Evolutionary conservation across 164 flowering plant genomes (phyloP), one percentile per base, ranked within the genome.

Genomic region (Chimonanthus salicifolius): DNA sequence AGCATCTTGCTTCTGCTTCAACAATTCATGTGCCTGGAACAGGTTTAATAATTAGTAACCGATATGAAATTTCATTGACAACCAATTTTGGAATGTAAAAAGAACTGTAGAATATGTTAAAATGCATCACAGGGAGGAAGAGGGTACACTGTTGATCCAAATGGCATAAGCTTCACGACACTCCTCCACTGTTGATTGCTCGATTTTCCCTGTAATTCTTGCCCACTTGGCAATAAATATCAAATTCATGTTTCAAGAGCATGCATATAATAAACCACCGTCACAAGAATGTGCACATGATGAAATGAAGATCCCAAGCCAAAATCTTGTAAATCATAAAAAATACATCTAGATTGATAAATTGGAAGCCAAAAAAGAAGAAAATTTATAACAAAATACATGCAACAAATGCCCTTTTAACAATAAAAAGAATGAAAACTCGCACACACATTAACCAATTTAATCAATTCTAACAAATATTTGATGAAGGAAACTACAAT

Each of bases 151-250:
- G 68, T 81, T 76, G 66, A 90, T 84, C 98, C 94, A 92, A 71
- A 67, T 58, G 33, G 90, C 82, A 88, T 82, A 92, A 72, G 89
- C 94, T 76, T 91, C 98, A 68, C 92, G 92, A 69, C 96, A 91
- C 77, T 94, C 99, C 63, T 91, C 99, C 66, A 85, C 44, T 45
- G 97, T 92, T 60, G 92, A 87, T 78, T 89, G 91, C 83, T 91
- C 97, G 72, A 95, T 95, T 80, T 93, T 95, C 69, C 98, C 99
- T 95, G 92, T 50, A 71, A 74, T 33, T 49, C 62, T 74, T 71
- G 47, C 60, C 60, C 60, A 54, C 60, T 54, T 54, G 60, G 60
- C 60, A 54, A 54, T 54, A 54, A 54, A 54, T 54, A 54, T 54
- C 16, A 54, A 54, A 13, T 54, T 54, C 60, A 54, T 54, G 60